These are phyloP conservation scores for Silene latifolia DNA, from an alignment of 148 eudicot genomes.

Conservation along the genomic window DNA sequence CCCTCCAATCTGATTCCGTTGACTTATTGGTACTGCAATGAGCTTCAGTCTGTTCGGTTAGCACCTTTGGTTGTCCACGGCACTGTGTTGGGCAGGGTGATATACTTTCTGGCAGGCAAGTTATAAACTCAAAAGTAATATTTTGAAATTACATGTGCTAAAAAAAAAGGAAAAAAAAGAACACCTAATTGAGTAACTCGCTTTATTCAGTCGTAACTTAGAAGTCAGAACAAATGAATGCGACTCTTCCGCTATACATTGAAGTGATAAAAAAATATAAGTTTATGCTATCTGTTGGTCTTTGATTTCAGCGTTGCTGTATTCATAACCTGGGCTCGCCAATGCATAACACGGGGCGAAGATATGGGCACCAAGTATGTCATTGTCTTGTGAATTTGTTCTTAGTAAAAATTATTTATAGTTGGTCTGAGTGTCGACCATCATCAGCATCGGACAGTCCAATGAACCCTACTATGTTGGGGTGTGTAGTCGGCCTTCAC, in stretches of 20 bases:
- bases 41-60: conserved; percentile 67
- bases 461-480: conserved; percentile 56
- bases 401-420: background rate
- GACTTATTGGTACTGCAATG: conserved; percentile 8
- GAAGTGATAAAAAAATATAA: background rate
- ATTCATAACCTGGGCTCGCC: conserved; percentile 82
- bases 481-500: conserved; percentile 77
- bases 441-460: conserved; percentile 14
- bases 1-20: background rate
- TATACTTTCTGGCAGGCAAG: conserved; percentile 94
- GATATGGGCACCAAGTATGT: conserved; percentile 30
- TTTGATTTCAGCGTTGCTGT: conserved; percentile 69
- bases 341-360: too few species aligned
- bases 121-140: conserved; percentile 7
- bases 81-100: conserved; percentile 99
- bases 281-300: background rate
- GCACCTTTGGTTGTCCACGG: conserved; percentile 84
- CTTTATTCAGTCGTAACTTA: too few species aligned
- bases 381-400: background rate
- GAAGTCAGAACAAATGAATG: too few species aligned
- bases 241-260: background rate
- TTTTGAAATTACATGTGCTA: background rate
- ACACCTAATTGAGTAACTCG: too few species aligned
- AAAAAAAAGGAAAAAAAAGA: too few species aligned
- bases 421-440: background rate